Evolutionary conservation across 2,329 filamentous ascomycete genomes (phyloP), one percentile per base, ranked within the genome.

Genomic region (Aspergillus aculeatinus): DNA sequence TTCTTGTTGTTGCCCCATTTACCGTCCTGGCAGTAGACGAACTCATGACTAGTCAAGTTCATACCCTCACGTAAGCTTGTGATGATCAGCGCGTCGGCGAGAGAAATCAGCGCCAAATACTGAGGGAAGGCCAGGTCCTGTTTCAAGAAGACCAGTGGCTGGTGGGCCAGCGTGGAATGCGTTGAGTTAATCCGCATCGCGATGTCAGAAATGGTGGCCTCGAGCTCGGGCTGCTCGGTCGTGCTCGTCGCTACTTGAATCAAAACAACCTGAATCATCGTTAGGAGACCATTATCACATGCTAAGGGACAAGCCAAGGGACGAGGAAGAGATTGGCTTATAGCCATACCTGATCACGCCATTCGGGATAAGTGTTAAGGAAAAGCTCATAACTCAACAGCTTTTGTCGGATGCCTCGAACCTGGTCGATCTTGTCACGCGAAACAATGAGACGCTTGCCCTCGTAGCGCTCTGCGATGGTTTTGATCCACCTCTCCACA

Each of bases 31-130:
- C 93, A 97, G 66, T 91, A 91, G 35, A 97, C 85, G 71, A 92
- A 98, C 74, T 98, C 94, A 73, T 98, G 95, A 5, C 90, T 93
- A 0, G 94, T 97, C 58, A 98, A 78, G 73, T 97, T 98, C 95
- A 98, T 98, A 63, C 94, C 94, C 74, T 98, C 94, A 55, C 95
- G 91, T 68, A 98, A 87, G 72, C 92, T 96, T 2, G 94, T 96
- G 70, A 98, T 95, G 86, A 97, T 95, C 53, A 98, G 81, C 2
- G 89, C 90, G 77, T 98, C 93, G 2, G 94, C 95, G 55, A 96
- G 89, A 3, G 91, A 92, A 51, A 97, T 83, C 7, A 98, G 81
- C 1, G 93, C 94, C n/a, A 98, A 84, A 70, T 97, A 98, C 72
- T 97, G 93, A 0, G 90, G 83, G 72, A 96, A 96, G 60, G 91